phyloP scores from a whole-genome alignment of 2,329 filamentous ascomycete genomes.

The Aspergillus ochraceoroseus region DNA sequence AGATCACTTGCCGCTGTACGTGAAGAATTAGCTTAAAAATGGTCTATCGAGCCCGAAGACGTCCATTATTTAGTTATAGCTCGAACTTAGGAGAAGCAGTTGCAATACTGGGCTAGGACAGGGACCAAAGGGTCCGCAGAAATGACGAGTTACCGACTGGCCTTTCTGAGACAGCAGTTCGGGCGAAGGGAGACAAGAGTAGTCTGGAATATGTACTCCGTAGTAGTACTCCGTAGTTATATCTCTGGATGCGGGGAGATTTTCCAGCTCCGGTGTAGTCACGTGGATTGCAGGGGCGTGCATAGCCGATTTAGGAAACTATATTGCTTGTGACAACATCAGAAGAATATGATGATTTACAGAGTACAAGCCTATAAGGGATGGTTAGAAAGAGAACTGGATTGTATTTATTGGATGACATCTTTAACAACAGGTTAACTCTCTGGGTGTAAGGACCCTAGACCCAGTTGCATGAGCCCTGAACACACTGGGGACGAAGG shows the following conservation, averaged over 20 bases:
- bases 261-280: background rate
- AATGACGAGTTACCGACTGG: too few species aligned
- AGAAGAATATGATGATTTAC: too few species aligned
- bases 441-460: too few species aligned
- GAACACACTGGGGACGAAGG: too few species aligned
- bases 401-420: too few species aligned
- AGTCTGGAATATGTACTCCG: background rate
- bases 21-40: slow-evolving; percentile 4
- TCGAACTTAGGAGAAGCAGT: background rate
- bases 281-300: background rate
- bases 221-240: background rate
- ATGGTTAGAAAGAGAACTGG: too few species aligned
- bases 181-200: slow-evolving; percentile 11
- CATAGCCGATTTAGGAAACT: background rate
- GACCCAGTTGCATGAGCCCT: too few species aligned
- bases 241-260: slow-evolving; percentile 3
- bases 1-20: slow-evolving; percentile 1
- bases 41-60: background rate
- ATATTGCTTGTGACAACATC: background rate
- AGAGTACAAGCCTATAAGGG: too few species aligned
- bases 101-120: slow-evolving; percentile 3
- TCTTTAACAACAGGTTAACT: too few species aligned
- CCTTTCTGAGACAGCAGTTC: slow-evolving; percentile 6
- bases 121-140: too few species aligned
- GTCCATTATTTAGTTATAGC: slow-evolving; percentile 1